Evolutionary conservation across 2,329 filamentous ascomycete species (phyloP), one percentile per base, ranked within the genome.

Genomic region (Alternaria postmessia): DNA sequence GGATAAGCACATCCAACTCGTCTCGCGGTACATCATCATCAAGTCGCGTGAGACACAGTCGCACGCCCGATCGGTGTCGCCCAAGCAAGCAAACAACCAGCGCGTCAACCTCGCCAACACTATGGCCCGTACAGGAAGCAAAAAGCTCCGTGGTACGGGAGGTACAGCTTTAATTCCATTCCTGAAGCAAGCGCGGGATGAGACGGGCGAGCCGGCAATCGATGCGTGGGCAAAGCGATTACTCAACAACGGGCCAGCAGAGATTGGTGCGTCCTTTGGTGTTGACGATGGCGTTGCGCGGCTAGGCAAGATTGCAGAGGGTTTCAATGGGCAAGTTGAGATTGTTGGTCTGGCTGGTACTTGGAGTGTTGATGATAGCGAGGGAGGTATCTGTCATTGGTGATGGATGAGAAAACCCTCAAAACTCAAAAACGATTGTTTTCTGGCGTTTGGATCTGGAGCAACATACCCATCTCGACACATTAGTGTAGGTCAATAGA

Each of bases 1-100:
- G 60, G 94, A 97, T 79, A 96, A 94, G 78, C 95, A 99, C 78
- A 97, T 99, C 71, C 91, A 93, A 77, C 94, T 99, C 69, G 95
- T 99, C 18, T 93, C 93, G 5, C 91, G 95, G 41, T 99, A 98
- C 82, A 96, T 99, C 78, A 91, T 99, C 71, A 83, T 95, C 67
- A 94, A 94, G 44, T 94, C 92, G 2, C 88, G 91, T 24, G 91
- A 94, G 78, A 87, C 89, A 7, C 85, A 90, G 54, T 87, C 86
- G 1, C 82, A 88, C 46, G 86, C 87, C 60, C 85, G 88, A 44
- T 88, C 88, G 32, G 82, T 84, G 56, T 87, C 83, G 62, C 86
- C 84, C 20, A 85, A 85, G 57, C 80, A 70, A 81, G 77, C 65
- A n/a, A 53, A 59, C n/a, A 44, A 67, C 73, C 70, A 76, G 42